These are phyloP conservation scores for Backusella tarrabulga DNA, from an alignment of 192 early-diverging fungal genomes.

Conservation along the genomic window DNA sequence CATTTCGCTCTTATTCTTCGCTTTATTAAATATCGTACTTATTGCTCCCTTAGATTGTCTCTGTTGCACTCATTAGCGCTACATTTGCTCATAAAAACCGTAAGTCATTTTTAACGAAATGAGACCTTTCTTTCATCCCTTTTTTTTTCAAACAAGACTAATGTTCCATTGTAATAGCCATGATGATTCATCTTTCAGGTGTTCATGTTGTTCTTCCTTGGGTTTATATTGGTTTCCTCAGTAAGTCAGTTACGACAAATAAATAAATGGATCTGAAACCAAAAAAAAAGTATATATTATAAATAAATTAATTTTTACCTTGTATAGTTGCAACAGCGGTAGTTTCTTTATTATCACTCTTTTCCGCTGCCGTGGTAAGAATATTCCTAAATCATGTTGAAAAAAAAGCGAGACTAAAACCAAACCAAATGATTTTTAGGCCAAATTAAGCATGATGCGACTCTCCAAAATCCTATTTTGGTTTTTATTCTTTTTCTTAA, in stretches of 20 bases:
- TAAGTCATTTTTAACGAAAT: slow-evolving; percentile 15
- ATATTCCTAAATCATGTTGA: not conserved
- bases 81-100: slow-evolving; percentile 37
- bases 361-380: slow-evolving; percentile 21
- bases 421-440: slow-evolving; percentile 7
- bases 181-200: slow-evolving; percentile 27
- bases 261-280: not conserved
- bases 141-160: not conserved
- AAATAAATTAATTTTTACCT: slow-evolving; percentile 1
- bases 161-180: slow-evolving; percentile 9
- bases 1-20: too few relatives aligned
- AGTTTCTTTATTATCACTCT: slow-evolving; percentile 10
- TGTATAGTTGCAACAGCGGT: slow-evolving; percentile 24
- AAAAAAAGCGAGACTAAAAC: not conserved
- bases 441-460: slow-evolving; percentile 24
- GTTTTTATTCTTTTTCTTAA: slow-evolving; percentile 17
- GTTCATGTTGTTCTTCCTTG: slow-evolving; percentile 23
- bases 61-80: slow-evolving; percentile 12
- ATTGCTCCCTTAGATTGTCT: slow-evolving; percentile 13
- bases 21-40: not conserved
- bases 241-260: slow-evolving; percentile 9
- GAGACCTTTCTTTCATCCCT: not conserved
- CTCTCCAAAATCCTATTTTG: slow-evolving; percentile 24
- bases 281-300: not conserved
- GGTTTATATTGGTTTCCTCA: slow-evolving; percentile 25